A percentile compares a stretch with the other conserved stretches of the same genome.
These are phyloP conservation scores for Geotrichum siamense DNA, from an alignment of 1,139 yeast species.

Conservation along the genomic window DNA sequence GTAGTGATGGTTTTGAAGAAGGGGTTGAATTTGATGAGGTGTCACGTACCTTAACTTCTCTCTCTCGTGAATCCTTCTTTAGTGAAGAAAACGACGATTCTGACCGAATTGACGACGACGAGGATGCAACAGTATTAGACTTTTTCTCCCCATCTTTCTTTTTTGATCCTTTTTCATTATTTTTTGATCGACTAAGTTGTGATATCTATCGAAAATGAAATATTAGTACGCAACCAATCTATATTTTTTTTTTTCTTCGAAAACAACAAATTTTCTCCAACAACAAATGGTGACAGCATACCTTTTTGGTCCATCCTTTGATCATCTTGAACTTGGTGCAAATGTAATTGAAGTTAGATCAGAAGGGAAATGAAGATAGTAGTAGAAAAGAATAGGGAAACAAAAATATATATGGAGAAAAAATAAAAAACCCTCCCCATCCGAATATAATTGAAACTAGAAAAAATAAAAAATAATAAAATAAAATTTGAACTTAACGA, in stretches of 20 bases:
- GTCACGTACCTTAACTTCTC: constrained; percentile 16
- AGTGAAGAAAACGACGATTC: constrained; percentile 17
- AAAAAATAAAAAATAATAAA: too few species aligned
- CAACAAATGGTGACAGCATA: constrained; percentile 14
- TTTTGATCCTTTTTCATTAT: constrained; percentile 24
- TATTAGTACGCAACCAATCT: neutral
- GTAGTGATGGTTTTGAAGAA: neutral
- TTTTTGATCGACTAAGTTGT: constrained; percentile 29
- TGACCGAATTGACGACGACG: constrained; percentile 14
- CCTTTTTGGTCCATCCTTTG: constrained; percentile 39
- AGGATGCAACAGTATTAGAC: too few species aligned
- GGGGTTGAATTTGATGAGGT: constrained; percentile 1
- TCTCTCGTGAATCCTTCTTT: constrained; percentile 14
- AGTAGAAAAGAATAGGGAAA: too few species aligned
- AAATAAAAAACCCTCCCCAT: too few species aligned
- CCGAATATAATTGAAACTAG: too few species aligned
- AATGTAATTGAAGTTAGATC: neutral
- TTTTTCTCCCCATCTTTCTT: constrained; percentile 15
- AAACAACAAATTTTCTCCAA: too few species aligned
- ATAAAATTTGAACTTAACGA: too few species aligned
- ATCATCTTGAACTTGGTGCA: constrained; percentile 26
- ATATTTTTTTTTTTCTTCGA: neutral
- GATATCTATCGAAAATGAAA: constrained; percentile 4
- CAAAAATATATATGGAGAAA: too few species aligned
- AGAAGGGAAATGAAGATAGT: neutral